Conservation (phyloP, 345 rosid genomes). For the Eucalyptus tenuipes region DNA sequence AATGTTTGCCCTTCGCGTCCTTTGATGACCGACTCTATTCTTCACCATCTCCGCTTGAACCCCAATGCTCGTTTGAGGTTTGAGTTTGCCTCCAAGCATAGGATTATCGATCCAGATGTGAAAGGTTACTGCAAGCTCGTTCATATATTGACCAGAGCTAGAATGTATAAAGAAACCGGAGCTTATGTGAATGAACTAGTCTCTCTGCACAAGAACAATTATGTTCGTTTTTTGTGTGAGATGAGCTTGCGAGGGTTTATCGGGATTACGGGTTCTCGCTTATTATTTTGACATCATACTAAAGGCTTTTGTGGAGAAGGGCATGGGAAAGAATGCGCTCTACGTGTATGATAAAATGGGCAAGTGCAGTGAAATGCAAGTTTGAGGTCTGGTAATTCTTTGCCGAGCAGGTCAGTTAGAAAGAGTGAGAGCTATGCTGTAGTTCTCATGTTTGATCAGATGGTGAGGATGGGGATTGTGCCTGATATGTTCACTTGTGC, state of each 20-base stretch:
- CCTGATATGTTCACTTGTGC: constrained; percentile 69
- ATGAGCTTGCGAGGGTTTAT: constrained; percentile 42
- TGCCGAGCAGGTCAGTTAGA: constrained; percentile 55
- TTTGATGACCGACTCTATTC: constrained; percentile 50
- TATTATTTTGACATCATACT: constrained; percentile 65
- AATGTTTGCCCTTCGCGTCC: constrained; percentile 35
- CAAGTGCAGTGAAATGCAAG: constrained; percentile 38
- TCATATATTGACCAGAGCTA: constrained; percentile 69
- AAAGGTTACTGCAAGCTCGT: constrained; percentile 56
- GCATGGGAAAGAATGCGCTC: constrained; percentile 50
- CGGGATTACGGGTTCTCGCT: constrained; percentile 44
- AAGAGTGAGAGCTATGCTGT: constrained; percentile 34
- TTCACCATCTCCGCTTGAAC: constrained; percentile 36
- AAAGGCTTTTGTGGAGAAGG: constrained; percentile 50
- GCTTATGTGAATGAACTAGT: constrained; percentile 35
- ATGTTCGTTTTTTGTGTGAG: constrained; percentile 34
- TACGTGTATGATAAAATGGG: constrained; percentile 87
- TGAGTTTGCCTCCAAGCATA: constrained; percentile 49
- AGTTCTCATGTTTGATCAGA: constrained; percentile 54
- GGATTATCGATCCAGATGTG: constrained; percentile 32
- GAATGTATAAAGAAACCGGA: constrained; percentile 53
- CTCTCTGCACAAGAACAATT: constrained; percentile 27
- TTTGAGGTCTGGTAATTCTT: constrained; percentile 53
- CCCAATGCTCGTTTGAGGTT: constrained; percentile 46
- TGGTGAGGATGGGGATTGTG: constrained; percentile 41